Evolutionary conservation across 2,329 filamentous ascomycete genomes (phyloP), one percentile per base, ranked within the genome.

Genomic region (Ceratocystis smalleyi): DNA sequence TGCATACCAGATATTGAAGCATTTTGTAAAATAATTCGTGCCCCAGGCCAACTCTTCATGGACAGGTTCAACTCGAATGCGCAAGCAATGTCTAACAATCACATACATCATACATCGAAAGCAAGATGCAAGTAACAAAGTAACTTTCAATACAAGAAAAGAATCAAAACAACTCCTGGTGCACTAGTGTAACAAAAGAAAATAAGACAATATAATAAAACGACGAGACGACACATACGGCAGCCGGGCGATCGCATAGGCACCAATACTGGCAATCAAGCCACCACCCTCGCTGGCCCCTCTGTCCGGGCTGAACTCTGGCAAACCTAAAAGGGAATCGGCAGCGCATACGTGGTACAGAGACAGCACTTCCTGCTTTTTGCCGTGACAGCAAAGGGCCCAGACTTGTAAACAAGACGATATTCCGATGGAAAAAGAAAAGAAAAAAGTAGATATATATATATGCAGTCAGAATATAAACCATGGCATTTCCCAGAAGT

Each of bases 381-480:
- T 40, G 12, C 35, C 0, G 4, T 40, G 15, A 57, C 15, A 19
- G 17, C 30, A 15, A 30, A 57, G 35, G 35, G 15, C 10, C 27
- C 15, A 45, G 24, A 59, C 12, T 40, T 40, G 19, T 43, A 64
- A 30, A 32, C 55, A n/a, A 51, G 22, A 61, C 64, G 55, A 66
- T 63, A 63, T 66, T 66, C 55, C 54, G 59, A 55, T 27, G 27
- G 5, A 27, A 27, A 27, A 27, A 4, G 24, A 3, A 27, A 3
- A 27, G 1, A 63, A 57, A n/a, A n/a, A n/a, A n/a, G n/a, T n/a
- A n/a, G n/a, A 47, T 63, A 63, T 61, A 63, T 66, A 66, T 61
- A 63, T 66, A 57, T 61, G 61, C 64, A 51, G 55, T 51, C 54
- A 66, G 61, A 45, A 66, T 63, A 66, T 66, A 55, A 63, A 59